Percentiles rank a stretch among this genome's conserved stretches.
Conservation (phyloP, 2,329 filamentous ascomycete species). For the Akanthomyces muscarius region DNA sequence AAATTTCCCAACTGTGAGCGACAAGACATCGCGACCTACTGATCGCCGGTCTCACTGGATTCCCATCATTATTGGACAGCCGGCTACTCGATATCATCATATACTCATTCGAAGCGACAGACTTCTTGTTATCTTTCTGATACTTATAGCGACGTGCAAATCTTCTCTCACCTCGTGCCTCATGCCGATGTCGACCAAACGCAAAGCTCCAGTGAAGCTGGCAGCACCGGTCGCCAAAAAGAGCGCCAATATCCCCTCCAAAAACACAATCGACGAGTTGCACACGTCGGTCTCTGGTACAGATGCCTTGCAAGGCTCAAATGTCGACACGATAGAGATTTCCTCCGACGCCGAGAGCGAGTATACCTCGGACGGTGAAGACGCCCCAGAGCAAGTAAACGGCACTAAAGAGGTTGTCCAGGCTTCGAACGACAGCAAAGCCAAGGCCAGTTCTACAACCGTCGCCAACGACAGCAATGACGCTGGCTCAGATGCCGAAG, state of each 20-base stretch:
- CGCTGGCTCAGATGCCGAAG: slow-evolving; percentile 44
- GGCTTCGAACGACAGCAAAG: slow-evolving; percentile 26
- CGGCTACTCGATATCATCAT: no score
- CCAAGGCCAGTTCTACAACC: slow-evolving; percentile 23
- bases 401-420: slow-evolving; percentile 19
- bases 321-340: slow-evolving; percentile 50
- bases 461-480: slow-evolving; percentile 29
- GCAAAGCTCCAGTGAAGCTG: slow-evolving; percentile 56
- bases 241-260: slow-evolving; percentile 48
- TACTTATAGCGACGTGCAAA: not conserved
- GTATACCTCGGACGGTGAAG: slow-evolving; percentile 45
- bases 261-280: slow-evolving; percentile 55
- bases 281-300: slow-evolving; percentile 49
- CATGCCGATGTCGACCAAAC: slow-evolving; percentile 54
- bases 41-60: not conserved
- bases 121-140: not conserved
- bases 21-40: not conserved
- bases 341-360: slow-evolving; percentile 52
- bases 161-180: slow-evolving; percentile 2
- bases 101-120: not conserved
- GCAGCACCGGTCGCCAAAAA: slow-evolving; percentile 52
- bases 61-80: not conserved
- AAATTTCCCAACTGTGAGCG: slow-evolving; percentile 17
- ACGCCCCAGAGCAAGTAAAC: slow-evolving; percentile 15
- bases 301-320: slow-evolving; percentile 35